These are phyloP conservation scores for Excoecaria cochinchinensis DNA, from an alignment of 345 rosid genomes.

Conservation along the genomic window DNA sequence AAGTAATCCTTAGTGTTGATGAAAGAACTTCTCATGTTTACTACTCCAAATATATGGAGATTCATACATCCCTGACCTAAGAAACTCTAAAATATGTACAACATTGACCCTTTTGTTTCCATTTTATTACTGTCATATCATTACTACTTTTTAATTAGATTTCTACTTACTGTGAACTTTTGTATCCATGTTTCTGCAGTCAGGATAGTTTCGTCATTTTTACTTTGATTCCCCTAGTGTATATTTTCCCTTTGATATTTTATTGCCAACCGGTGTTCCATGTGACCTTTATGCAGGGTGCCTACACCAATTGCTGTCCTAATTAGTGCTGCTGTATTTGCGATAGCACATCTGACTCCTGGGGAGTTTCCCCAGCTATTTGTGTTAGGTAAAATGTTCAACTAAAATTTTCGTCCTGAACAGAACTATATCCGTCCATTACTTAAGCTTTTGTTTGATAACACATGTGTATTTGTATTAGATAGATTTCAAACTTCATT, in stretches of 20 bases:
- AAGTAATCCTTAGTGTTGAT: constrained; percentile 8
- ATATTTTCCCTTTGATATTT: background rate
- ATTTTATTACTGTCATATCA: background rate
- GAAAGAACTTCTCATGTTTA: background rate
- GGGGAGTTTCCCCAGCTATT: constrained; percentile 92
- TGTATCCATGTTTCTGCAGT: background rate
- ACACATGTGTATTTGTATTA: background rate
- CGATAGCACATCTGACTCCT: constrained; percentile 84
- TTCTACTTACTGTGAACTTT: too few relatives aligned
- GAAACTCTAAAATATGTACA: background rate
- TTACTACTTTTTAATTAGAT: too few relatives aligned
- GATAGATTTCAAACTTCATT: background rate
- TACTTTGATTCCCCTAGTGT: background rate
- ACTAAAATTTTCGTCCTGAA: background rate
- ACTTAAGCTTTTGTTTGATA: constrained; percentile 7
- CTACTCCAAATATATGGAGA: background rate
- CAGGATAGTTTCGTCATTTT: background rate
- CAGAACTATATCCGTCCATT: background rate
- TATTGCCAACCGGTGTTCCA: background rate
- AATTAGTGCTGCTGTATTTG: constrained; percentile 90
- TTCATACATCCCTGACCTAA: background rate
- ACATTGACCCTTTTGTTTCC: background rate
- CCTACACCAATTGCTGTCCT: constrained; percentile 77
- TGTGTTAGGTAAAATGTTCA: constrained; percentile 53
- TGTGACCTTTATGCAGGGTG: constrained; percentile 48